Conservation (phyloP, 225 moss, liverwort and hornwort genomes). For the Ulota crispa region DNA sequence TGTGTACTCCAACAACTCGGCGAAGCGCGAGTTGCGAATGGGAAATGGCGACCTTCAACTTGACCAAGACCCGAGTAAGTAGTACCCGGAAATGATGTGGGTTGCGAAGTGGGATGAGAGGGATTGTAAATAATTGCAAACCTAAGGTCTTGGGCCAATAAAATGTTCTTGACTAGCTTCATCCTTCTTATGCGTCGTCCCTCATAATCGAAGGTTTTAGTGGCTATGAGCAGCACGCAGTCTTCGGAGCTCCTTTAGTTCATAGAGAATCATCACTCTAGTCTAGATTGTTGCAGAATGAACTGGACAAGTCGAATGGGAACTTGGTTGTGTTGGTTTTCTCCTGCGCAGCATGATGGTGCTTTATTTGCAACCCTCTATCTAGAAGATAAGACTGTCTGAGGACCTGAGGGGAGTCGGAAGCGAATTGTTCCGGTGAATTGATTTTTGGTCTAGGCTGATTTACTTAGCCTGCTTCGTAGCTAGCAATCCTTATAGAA, state of each 20-base stretch:
- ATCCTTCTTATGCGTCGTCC: neutral
- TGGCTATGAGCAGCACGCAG: neutral
- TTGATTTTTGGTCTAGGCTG: neutral
- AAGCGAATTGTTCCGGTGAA: neutral
- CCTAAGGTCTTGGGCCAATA: constrained; percentile 23
- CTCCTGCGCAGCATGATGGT: neutral
- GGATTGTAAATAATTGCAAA: constrained; percentile 44
- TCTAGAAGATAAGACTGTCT: neutral
- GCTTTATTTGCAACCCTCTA: neutral
- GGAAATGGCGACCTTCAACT: neutral
- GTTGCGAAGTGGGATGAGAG: constrained; percentile 18
- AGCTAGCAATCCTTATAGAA: neutral
- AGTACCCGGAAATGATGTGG: neutral
- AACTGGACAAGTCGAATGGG: neutral
- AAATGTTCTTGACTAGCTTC: neutral
- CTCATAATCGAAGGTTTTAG: neutral
- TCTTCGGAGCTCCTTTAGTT: neutral
- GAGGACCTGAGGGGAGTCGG: neutral
- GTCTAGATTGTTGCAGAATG: neutral
- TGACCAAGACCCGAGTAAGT: neutral
- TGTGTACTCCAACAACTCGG: neutral
- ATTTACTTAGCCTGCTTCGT: neutral
- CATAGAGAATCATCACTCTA: neutral
- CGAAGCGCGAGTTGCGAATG: neutral
- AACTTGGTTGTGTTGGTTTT: neutral